phyloP scores from a whole-genome alignment of 225 moss, liverwort and hornwort genomes.

The Pseudisothecium myosuroides region DNA sequence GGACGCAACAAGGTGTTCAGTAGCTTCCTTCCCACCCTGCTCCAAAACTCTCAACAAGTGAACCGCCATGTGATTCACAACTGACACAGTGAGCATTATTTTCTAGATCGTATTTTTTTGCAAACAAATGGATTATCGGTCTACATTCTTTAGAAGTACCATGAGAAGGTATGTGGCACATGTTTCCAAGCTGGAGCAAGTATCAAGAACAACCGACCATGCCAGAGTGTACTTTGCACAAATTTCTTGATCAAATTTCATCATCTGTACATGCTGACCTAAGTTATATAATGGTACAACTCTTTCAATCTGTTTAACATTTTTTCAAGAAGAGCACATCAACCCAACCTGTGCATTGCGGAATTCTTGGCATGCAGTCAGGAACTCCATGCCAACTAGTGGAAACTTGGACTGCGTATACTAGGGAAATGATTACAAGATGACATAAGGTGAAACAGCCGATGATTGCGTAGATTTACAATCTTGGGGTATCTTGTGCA shows the following conservation, averaged over 20 bases:
- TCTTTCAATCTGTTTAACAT: background rate
- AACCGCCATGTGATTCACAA: background rate
- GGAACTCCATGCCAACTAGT: conserved; percentile 21
- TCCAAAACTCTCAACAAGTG: background rate
- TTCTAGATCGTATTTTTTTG: background rate
- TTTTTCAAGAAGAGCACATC: background rate
- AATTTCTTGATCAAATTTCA: background rate
- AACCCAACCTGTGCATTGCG: conserved; percentile 21
- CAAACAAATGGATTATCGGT: background rate
- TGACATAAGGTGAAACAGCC: background rate
- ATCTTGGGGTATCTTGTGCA: no score
- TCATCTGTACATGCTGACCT: background rate
- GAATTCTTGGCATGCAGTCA: conserved; percentile 26
- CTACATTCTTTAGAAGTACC: background rate
- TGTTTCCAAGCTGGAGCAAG: background rate
- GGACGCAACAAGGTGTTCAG: background rate
- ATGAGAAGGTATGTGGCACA: background rate
- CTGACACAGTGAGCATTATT: background rate
- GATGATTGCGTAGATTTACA: no score
- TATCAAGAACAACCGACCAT: background rate
- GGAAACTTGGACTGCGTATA: rapidly evolving
- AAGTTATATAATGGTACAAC: background rate
- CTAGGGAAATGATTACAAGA: background rate
- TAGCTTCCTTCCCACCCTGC: background rate
- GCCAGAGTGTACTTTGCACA: background rate